Evolutionary conservation across 768 basidiomycete genomes (phyloP).

Genomic region (Mrakia gelida): DNA sequence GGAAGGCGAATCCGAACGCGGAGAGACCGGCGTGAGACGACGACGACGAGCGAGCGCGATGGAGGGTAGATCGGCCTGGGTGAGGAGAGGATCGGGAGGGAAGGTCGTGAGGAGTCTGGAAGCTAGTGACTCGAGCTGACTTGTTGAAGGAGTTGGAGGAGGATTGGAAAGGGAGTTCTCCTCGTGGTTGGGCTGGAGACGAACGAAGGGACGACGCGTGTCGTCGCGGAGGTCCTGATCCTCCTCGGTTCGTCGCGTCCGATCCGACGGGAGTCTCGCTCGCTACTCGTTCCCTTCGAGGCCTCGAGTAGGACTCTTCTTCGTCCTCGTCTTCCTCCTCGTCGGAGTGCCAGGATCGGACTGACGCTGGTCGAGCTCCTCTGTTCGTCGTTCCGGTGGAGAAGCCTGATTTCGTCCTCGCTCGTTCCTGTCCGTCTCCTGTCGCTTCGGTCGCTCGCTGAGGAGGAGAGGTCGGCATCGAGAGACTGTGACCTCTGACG

Average conservation of each 20-base stretch:
- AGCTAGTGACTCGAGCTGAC: not conserved
- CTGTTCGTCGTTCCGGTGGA: not conserved
- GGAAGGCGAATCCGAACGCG: not conserved
- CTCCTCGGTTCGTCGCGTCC: not conserved
- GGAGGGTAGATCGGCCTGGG: not conserved
- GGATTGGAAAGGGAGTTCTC: not conserved
- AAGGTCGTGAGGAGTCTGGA: not conserved
- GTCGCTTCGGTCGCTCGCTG: not conserved
- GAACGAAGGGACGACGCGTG: not conserved
- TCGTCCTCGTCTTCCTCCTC: slow-evolving; percentile 12
- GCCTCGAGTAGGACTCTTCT: not conserved
- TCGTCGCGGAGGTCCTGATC: not conserved
- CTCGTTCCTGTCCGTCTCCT: not conserved
- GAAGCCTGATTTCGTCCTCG: not conserved
- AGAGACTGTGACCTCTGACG: not conserved
- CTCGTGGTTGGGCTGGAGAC: not conserved
- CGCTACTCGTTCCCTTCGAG: not conserved
- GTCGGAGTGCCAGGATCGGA: slow-evolving; percentile 22
- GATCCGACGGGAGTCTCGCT: not conserved
- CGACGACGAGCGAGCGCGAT: slow-evolving; percentile 3
- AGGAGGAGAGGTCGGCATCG: not conserved
- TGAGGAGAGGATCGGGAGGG: not conserved
- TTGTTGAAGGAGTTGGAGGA: not conserved
- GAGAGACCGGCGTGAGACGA: not conserved
- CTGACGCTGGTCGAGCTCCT: not conserved